phyloP scores from a whole-genome alignment of 2,329 filamentous ascomycete genomes.

The Monosporascus sp. region DNA sequence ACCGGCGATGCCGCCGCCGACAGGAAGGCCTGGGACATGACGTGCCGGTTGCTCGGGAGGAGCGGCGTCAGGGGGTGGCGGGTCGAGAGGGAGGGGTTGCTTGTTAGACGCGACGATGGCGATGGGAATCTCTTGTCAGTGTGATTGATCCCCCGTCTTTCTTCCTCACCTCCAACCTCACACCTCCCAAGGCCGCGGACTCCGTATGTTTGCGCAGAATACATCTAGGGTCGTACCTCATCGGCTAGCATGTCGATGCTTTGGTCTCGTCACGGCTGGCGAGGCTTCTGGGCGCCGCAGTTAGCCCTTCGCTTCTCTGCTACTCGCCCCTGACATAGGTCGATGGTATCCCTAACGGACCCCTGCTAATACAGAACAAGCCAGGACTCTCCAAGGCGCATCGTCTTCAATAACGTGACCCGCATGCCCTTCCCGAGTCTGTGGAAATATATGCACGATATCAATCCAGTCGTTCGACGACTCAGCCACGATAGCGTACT shows the following conservation, averaged over 20 bases:
- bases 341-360: not conserved
- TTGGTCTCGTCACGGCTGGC: too few relatives aligned
- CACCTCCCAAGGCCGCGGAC: not conserved
- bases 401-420: constrained; percentile 25
- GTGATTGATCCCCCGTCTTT: constrained; percentile 12
- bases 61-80: constrained; percentile 36
- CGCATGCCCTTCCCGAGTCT: constrained; percentile 22
- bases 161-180: not conserved
- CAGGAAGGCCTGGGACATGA: constrained; percentile 41
- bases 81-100: constrained; percentile 39
- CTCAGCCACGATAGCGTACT: too few relatives aligned
- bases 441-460: constrained; percentile 18
- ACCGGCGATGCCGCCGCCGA: constrained; percentile 43
- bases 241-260: too few relatives aligned
- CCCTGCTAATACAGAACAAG: constrained; percentile 11
- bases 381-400: constrained; percentile 22
- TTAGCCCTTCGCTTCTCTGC: not conserved
- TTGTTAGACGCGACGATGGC: constrained; percentile 28
- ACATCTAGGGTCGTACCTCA: too few relatives aligned
- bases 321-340: not conserved
- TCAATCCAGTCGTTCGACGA: not conserved
- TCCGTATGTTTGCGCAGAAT: too few relatives aligned
- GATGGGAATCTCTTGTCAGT: constrained; percentile 5
- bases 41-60: constrained; percentile 30
- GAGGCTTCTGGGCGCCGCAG: too few relatives aligned